Evolutionary conservation across 257 asterid genomes (phyloP).

Genomic region (Solanum infundibuliforme): DNA sequence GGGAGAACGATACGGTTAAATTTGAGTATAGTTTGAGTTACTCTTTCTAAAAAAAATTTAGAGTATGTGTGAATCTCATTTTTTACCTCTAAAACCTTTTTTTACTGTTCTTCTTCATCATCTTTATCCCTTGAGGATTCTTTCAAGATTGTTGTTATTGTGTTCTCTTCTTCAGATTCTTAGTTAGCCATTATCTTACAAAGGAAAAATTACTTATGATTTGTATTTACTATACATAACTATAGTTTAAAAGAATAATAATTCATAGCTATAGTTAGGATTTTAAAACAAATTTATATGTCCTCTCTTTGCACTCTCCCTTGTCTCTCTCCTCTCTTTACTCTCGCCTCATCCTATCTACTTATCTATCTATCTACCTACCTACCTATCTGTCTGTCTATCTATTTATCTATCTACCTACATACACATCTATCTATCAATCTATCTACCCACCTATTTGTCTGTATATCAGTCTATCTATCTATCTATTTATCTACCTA

Average conservation of each 20-base stretch:
- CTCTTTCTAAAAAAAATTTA: neutral
- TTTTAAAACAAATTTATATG: neutral
- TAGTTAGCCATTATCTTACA: neutral
- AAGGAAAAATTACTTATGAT: neutral
- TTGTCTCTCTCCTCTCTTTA: neutral
- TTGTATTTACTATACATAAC: too few species aligned
- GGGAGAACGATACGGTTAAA: neutral
- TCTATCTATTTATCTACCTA: too few species aligned
- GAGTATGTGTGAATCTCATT: neutral
- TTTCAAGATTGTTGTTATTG: neutral
- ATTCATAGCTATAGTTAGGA: too few species aligned
- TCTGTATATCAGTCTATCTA: too few species aligned
- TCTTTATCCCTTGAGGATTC: neutral
- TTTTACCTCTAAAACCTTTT: neutral
- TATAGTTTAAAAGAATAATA: too few species aligned
- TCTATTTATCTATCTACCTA: too few species aligned
- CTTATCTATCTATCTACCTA: too few species aligned
- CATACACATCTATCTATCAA: fast-evolving
- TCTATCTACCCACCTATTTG: too few species aligned
- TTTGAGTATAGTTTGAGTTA: neutral
- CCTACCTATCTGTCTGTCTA: too few species aligned
- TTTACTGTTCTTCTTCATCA: neutral
- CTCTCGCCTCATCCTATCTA: neutral
- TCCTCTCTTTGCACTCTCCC: neutral
- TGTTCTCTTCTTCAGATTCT: neutral